phyloP scores from a whole-genome alignment of 345 rosid genomes.

The Eucalyptus curtisii region DNA sequence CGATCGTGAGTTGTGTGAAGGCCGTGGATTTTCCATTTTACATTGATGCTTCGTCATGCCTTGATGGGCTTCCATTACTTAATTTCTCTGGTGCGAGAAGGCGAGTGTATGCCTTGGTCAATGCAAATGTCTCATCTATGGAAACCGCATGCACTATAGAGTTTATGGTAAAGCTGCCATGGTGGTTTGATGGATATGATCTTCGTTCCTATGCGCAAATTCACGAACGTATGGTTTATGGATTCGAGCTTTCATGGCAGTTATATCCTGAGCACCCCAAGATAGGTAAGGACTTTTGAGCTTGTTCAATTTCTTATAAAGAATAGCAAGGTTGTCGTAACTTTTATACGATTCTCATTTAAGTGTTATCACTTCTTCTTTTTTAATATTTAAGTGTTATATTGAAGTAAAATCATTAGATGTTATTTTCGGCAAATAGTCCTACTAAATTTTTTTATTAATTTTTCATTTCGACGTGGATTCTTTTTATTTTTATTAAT shows the following conservation, averaged over 20 bases:
- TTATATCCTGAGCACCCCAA: fast-evolving
- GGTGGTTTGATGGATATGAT: fast-evolving
- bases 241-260: fast-evolving
- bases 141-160: background rate
- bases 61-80: background rate
- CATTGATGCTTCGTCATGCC: background rate
- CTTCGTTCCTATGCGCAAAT: background rate
- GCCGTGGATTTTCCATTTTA: background rate
- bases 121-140: fast-evolving
- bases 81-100: background rate
- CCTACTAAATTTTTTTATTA: no score
- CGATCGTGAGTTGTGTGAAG: background rate
- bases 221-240: background rate
- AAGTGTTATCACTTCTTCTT: no score
- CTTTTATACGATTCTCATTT: no score
- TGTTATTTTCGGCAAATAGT: fast-evolving
- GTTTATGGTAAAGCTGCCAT: fast-evolving
- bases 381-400: no score
- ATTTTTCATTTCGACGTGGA: no score
- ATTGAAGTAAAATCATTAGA: no score
- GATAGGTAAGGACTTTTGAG: no score
- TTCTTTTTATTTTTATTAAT: no score
- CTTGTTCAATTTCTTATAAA: no score
- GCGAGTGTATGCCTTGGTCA: background rate
- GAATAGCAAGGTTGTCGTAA: fast-evolving